Conservation (phyloP, 768 basidiomycete species). For the Amanita phalloides region DNA sequence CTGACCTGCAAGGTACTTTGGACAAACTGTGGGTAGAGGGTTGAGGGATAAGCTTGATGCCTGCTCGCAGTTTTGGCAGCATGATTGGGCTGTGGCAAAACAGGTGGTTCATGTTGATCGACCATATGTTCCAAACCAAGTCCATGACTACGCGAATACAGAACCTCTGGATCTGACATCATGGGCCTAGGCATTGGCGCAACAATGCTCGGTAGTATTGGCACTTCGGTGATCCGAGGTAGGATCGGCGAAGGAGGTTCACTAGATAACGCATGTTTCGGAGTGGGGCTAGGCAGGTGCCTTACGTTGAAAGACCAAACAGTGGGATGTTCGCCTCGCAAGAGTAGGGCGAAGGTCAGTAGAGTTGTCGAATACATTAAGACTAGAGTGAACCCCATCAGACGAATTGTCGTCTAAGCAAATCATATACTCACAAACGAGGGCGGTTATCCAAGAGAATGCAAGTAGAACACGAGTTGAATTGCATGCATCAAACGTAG, state of each 20-base stretch:
- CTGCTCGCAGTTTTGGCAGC: slow-evolving; percentile 10
- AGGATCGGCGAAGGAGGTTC: slow-evolving; percentile 21
- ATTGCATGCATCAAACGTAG: slow-evolving; percentile 25
- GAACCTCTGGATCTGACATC: slow-evolving; percentile 16
- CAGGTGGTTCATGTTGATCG: slow-evolving; percentile 30
- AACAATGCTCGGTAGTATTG: slow-evolving; percentile 23
- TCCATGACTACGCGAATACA: slow-evolving; percentile 29
- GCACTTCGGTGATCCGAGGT: slow-evolving; percentile 24
- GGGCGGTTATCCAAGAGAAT: slow-evolving; percentile 30
- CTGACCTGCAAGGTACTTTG: slow-evolving; percentile 13
- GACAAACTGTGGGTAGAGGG: slow-evolving; percentile 18
- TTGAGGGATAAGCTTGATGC: slow-evolving; percentile 11
- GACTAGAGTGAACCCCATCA: slow-evolving; percentile 26
- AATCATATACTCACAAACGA: slow-evolving; percentile 23
- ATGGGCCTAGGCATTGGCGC: slow-evolving; percentile 33
- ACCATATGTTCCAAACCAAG: slow-evolving; percentile 34
- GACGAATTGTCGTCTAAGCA: background rate
- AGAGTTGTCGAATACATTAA: slow-evolving; percentile 44
- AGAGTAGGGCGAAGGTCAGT: slow-evolving; percentile 27
- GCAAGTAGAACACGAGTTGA: slow-evolving; percentile 47
- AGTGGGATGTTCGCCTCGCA: slow-evolving; percentile 29
- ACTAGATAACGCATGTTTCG: slow-evolving; percentile 19
- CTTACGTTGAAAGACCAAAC: slow-evolving; percentile 45
- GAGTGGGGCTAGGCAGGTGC: slow-evolving; percentile 25
- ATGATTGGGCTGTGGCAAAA: slow-evolving; percentile 14